phyloP scores from a whole-genome alignment of 2,329 filamentous ascomycete species.

The Aspergillus ruber region DNA sequence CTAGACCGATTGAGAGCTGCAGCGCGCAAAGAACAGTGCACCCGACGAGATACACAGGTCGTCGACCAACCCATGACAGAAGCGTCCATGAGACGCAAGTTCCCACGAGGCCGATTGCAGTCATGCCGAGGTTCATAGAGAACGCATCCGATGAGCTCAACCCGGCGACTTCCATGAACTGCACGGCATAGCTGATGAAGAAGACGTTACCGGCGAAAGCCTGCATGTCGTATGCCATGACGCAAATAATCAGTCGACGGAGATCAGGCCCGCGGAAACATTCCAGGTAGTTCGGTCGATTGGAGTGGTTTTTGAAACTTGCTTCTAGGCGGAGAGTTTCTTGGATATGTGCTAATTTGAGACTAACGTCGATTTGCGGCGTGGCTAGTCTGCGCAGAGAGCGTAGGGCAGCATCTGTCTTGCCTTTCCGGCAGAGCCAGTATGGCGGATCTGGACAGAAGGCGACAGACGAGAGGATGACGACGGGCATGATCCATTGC shows the following conservation, averaged over 20 bases:
- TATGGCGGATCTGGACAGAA: constrained; percentile 22
- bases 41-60: constrained; percentile 35
- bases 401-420: constrained; percentile 10
- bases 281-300: constrained; percentile 13
- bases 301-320: constrained; percentile 8
- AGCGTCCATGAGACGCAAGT: constrained; percentile 38
- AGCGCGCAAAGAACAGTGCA: constrained; percentile 28
- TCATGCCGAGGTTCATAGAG: constrained; percentile 35
- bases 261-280: constrained; percentile 22
- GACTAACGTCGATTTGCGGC: constrained; percentile 10
- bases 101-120: constrained; percentile 38
- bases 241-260: constrained; percentile 20
- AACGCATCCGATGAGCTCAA: constrained; percentile 18
- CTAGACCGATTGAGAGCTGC: constrained; percentile 32
- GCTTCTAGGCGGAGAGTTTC: constrained; percentile 22
- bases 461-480: constrained; percentile 14
- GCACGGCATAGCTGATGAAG: constrained; percentile 24
- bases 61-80: constrained; percentile 32
- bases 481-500: constrained; percentile 18
- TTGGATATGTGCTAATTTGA: constrained; percentile 21
- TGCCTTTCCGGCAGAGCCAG: constrained; percentile 18
- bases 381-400: constrained; percentile 16
- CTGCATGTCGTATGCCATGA: constrained; percentile 26
- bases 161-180: constrained; percentile 31
- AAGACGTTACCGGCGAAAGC: constrained; percentile 21